Evolutionary conservation across 1,284 basidiomycete species (phyloP).

Genomic region (Fomes fomentarius): DNA sequence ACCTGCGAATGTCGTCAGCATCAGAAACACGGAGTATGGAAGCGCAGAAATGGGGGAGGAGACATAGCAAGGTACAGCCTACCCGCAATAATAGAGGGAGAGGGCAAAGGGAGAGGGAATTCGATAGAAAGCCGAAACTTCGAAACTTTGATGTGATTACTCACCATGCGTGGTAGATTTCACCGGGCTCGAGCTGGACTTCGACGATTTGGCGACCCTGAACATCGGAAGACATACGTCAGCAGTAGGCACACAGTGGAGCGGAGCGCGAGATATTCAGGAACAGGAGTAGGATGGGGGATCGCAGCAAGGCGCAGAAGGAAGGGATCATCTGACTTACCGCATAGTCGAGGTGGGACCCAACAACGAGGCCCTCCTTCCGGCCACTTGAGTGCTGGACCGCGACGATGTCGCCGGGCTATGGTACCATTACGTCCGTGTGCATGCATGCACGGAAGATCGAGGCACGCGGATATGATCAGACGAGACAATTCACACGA

Average conservation of each 20-base stretch:
- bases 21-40: background rate
- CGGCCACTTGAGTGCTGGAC: conserved; percentile 66
- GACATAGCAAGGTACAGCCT: background rate
- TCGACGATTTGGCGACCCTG: conserved; percentile 81
- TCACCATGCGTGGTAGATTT: conserved; percentile 70
- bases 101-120: background rate
- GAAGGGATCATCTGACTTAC: conserved; percentile 45
- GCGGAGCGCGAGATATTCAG: background rate
- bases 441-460: too few species aligned
- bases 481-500: background rate
- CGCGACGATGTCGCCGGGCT: conserved; percentile 80
- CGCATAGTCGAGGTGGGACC: conserved; percentile 67
- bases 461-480: background rate
- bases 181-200: conserved; percentile 71
- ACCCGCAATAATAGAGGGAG: background rate
- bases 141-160: too few species aligned
- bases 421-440: background rate
- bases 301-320: background rate
- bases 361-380: conserved; percentile 77
- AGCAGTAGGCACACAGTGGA: background rate
- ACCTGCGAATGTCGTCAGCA: conserved; percentile 41
- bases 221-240: background rate
- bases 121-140: background rate
- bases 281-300: background rate
- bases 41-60: background rate